Conservation (phyloP, 306 rosid genomes). For the Cucumis cinereus region DNA sequence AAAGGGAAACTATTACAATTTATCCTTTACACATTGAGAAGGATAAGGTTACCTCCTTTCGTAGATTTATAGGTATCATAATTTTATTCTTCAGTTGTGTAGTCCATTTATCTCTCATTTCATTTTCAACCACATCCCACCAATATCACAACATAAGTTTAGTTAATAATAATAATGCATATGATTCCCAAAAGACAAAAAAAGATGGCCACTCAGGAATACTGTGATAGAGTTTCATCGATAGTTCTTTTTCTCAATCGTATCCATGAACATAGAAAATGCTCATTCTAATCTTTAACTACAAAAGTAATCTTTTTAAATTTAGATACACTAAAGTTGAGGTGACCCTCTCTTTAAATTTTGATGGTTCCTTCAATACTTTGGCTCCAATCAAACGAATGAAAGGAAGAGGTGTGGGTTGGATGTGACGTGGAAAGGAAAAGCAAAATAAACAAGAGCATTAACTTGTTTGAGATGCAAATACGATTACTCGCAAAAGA, state of each 20-base stretch:
- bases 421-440: not conserved
- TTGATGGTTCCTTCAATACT: not conserved
- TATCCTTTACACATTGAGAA: not conserved
- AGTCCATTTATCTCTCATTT: not conserved
- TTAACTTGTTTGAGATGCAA: not conserved
- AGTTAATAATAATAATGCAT: not conserved
- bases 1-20: not conserved
- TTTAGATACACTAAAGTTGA: not conserved
- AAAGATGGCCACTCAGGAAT: not conserved
- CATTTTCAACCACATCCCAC: not conserved
- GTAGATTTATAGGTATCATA: constrained; percentile 1
- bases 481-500: not conserved
- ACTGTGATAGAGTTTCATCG: not conserved
- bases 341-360: not conserved
- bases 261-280: not conserved
- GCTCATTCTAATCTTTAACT: not conserved
- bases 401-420: constrained; percentile 3
- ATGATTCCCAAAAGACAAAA: not conserved
- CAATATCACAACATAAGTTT: not conserved
- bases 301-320: not conserved
- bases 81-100: not conserved
- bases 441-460: not conserved
- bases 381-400: not conserved
- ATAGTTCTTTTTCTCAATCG: not conserved
- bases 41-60: not conserved